Conservation (phyloP, 2,329 filamentous ascomycete species). For the Aspergillus sp. region DNA sequence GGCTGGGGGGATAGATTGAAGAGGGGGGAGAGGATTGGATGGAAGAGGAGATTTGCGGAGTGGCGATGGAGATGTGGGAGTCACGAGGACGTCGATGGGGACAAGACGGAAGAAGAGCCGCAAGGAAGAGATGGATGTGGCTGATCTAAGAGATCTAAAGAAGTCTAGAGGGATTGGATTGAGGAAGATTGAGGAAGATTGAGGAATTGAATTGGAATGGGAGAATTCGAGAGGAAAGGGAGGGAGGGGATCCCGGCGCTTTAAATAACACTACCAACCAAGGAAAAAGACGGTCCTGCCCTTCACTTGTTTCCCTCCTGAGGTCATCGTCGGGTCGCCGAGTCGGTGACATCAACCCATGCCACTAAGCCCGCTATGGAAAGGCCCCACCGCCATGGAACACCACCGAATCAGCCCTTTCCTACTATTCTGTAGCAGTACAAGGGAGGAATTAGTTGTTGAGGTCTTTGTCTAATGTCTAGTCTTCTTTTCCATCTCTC, state of each 20-base stretch:
- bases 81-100: not conserved
- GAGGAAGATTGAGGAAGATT: not conserved
- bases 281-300: too few relatives aligned
- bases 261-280: too few relatives aligned
- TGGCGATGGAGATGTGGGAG: not conserved
- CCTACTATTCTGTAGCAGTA: too few relatives aligned
- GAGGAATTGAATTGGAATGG: not conserved
- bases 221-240: not conserved
- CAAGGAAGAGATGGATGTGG: not conserved
- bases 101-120: not conserved
- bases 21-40: constrained; percentile 5
- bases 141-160: not conserved
- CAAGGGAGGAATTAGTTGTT: too few relatives aligned
- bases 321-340: too few relatives aligned
- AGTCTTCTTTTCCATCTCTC: too few relatives aligned
- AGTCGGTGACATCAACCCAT: too few relatives aligned
- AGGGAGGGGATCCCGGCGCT: not conserved
- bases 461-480: too few relatives aligned
- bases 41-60: not conserved
- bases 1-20: constrained; percentile 9
- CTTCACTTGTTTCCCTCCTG: too few relatives aligned
- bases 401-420: too few relatives aligned
- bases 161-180: not conserved
- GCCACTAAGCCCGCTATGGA: too few relatives aligned
- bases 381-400: too few relatives aligned